Evolutionary conservation across 1,139 yeast genomes (phyloP).

Genomic region (Lodderomyces pseudojiufengensis): DNA sequence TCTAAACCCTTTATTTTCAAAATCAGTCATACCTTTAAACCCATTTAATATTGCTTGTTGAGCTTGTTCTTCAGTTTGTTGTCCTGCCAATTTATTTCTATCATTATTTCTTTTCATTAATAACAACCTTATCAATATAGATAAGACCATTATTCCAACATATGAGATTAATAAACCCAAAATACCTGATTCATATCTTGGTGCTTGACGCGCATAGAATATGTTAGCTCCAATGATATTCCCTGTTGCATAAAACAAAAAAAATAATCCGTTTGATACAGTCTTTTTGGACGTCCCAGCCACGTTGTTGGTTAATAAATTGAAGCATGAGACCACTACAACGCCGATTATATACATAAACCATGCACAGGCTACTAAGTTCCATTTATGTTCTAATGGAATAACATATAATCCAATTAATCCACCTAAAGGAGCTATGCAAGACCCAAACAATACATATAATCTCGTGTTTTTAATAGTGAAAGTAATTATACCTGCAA

Average conservation of each 20-base stretch:
- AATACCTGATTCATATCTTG: conserved; percentile 25
- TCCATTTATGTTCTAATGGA: conserved; percentile 20
- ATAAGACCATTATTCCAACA: conserved; percentile 14
- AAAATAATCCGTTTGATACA: conserved; percentile 24
- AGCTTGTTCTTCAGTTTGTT: conserved; percentile 21
- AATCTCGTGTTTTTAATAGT: conserved; percentile 18
- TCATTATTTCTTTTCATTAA: conserved; percentile 20
- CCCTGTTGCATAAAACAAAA: conserved; percentile 27
- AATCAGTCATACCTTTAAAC: conserved; percentile 31
- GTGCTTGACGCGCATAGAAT: conserved; percentile 27
- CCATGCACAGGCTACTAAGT: conserved; percentile 32
- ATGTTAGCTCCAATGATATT: conserved; percentile 29
- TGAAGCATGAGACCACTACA: conserved; percentile 31
- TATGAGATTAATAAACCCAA: conserved; percentile 1
- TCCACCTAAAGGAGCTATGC: conserved; percentile 23
- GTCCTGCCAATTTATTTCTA: conserved; percentile 24
- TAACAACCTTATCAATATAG: conserved; percentile 19
- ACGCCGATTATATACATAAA: conserved; percentile 31
- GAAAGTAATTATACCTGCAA: conserved; percentile 22
- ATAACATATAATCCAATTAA: conserved; percentile 22
- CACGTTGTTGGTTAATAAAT: conserved; percentile 23
- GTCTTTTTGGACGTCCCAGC: conserved; percentile 27
- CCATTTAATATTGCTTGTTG: conserved; percentile 30
- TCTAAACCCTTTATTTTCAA: conserved; percentile 29
- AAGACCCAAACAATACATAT: conserved; percentile 17